These are phyloP conservation scores for Citeromyces hawaiiensis DNA, from an alignment of 1,139 yeast species.

Conservation along the genomic window DNA sequence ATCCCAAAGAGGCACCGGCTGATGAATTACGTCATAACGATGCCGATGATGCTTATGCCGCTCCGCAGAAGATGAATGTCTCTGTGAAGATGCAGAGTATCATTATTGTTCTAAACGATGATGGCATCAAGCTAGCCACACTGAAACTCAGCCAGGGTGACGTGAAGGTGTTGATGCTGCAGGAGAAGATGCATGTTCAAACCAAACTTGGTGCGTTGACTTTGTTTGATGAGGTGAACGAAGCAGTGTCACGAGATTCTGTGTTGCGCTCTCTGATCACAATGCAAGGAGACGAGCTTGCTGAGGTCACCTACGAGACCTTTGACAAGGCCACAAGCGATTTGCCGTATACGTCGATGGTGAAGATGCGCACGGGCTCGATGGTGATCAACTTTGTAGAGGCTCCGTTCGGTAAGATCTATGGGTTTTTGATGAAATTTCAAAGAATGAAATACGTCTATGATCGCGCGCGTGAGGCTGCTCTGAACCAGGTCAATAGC, in stretches of 20 bases:
- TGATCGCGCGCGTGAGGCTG: conserved; percentile 82
- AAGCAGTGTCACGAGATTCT: conserved; percentile 48
- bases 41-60: conserved; percentile 33
- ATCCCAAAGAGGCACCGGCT: conserved; percentile 54
- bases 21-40: conserved; percentile 56
- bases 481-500: conserved; percentile 55
- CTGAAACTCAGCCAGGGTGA: conserved; percentile 64
- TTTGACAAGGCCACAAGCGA: conserved; percentile 42
- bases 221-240: conserved; percentile 62
- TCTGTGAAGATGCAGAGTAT: conserved; percentile 62
- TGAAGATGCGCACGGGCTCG: conserved; percentile 66
- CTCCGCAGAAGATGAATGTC: conserved; percentile 67
- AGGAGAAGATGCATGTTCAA: conserved; percentile 63
- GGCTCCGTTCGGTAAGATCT: conserved; percentile 57
- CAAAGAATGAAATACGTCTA: conserved; percentile 77
- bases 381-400: conserved; percentile 68
- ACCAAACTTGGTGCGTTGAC: conserved; percentile 77
- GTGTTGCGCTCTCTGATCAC: conserved; percentile 52
- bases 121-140: conserved; percentile 72
- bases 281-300: conserved; percentile 74
- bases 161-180: conserved; percentile 50
- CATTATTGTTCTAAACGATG: conserved; percentile 68
- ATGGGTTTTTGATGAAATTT: conserved; percentile 60
- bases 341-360: conserved; percentile 40
- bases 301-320: conserved; percentile 76